These are phyloP conservation scores for Symmetrospora coprosmae DNA, from an alignment of 768 basidiomycete genomes.

Conservation along the genomic window DNA sequence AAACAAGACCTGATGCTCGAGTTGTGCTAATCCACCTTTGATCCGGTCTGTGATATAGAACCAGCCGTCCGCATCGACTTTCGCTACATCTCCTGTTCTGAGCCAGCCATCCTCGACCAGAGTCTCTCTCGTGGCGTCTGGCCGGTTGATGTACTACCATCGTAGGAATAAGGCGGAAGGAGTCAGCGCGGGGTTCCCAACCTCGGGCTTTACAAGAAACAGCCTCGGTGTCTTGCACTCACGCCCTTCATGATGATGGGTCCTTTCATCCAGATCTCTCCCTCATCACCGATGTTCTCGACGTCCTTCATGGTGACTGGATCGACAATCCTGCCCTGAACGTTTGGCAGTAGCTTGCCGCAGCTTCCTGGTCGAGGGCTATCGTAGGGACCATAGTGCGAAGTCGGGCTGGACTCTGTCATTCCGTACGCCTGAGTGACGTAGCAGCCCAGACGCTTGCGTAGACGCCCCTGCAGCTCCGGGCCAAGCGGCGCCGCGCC, in stretches of 20 bases:
- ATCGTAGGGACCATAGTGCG: constrained; percentile 6
- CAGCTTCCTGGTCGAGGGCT: not conserved
- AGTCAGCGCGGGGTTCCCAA: not conserved
- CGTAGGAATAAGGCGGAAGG: not conserved
- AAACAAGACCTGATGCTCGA: no score
- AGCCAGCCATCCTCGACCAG: constrained; percentile 29
- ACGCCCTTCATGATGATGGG: constrained; percentile 10
- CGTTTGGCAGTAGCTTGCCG: constrained; percentile 27
- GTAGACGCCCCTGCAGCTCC: constrained; percentile 28
- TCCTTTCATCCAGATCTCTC: constrained; percentile 27
- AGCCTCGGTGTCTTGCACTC: no score
- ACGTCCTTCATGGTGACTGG: constrained; percentile 27
- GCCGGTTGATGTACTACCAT: constrained; percentile 28
- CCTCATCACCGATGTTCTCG: constrained; percentile 1
- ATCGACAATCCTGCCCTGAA: constrained; percentile 25
- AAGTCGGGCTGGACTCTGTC: constrained; percentile 24
- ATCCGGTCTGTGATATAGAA: constrained; percentile 35
- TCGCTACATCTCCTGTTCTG: constrained; percentile 29
- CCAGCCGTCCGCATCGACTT: constrained; percentile 30
- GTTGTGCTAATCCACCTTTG: no score
- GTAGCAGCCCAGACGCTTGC: constrained; percentile 5
- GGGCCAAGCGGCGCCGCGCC: constrained; percentile 33
- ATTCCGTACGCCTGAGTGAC: constrained; percentile 26
- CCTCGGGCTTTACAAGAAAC: constrained; percentile 13
- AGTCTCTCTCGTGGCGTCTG: constrained; percentile 27